Evolutionary conservation across 805 yeast genomes (phyloP), one percentile per base, ranked within the genome.

Genomic region (Wickerhamiella galacta): DNA sequence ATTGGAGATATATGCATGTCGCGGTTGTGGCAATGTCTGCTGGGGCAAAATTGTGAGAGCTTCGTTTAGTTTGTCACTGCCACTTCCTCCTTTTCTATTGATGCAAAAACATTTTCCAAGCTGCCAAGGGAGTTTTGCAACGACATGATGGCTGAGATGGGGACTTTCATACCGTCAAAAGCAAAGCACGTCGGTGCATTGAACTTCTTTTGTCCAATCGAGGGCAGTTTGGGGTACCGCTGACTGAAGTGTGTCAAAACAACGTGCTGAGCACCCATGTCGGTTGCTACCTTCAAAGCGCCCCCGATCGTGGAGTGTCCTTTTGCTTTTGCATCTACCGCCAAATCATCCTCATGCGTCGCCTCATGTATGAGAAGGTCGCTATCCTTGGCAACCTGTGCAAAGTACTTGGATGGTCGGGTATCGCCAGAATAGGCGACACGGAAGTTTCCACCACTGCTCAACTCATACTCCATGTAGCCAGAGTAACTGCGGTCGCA

Each of bases 351-450:
- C 36, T 81, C 95, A 39, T 90, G 66, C 0, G 98, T 81, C 0
- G 95, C 85, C 52, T 90, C 99, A 53, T 90, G 99, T 31, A 90
- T 73, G 37, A 90, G 61, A 31, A 90, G 52, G 48, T 82, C 87
- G 18, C 81, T 68, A 9, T 60, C 52, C 15, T 48, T 38, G 2
- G 95, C 96, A 33, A 80, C 66, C 2, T 57, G 61, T 0, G 76
- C 69, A 53, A 83, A 83, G 27, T 47, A 51, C 31, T 51, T 56
- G 41, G 72, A 74, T 1, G 98, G 98, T 45, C 95, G 68, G 0
- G 96, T 81, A 50, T 90, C 99, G 9, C 98, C 98, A 2, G 95
- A 82, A 51, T 80, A 90, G 1, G 95, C 75, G 1, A 85, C 61
- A 43, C 70, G 76, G 59, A 82, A 82, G 38, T 6, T 22, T 3